Conservation (phyloP, 2,329 filamentous ascomycete species). For the Hypoxylon sp. region DNA sequence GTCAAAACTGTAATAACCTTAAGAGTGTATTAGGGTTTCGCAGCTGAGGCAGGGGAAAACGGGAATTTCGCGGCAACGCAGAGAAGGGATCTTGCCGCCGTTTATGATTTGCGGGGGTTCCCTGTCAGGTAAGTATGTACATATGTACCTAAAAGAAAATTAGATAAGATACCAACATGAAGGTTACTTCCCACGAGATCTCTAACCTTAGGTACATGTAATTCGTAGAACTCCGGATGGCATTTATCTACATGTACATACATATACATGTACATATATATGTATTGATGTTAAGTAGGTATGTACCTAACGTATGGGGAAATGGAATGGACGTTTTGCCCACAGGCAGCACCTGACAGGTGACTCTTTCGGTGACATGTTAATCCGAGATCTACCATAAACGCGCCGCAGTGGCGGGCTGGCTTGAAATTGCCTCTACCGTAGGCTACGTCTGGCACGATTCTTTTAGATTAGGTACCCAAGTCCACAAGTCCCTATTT, state of each 20-base stretch:
- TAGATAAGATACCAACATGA: not conserved
- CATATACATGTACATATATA: not conserved
- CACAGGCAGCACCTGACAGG: not conserved
- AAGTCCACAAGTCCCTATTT: not conserved
- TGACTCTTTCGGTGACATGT: not conserved
- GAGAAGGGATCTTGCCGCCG: not conserved
- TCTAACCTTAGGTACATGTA: not conserved
- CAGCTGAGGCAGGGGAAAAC: conserved; percentile 8
- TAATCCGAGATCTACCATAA: conserved; percentile 6
- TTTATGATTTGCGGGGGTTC: conserved; percentile 18
- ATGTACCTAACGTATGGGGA: not conserved
- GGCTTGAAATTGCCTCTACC: too few relatives aligned
- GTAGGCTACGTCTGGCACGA: too few relatives aligned
- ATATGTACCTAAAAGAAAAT: not conserved
- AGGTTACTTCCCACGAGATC: conserved; percentile 5
- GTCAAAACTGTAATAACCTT: not conserved
- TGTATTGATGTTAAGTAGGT: too few relatives aligned
- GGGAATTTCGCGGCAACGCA: conserved; percentile 2
- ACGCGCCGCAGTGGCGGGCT: too few relatives aligned
- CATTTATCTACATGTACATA: not conserved
- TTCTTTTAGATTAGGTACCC: too few relatives aligned
- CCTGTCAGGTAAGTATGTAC: not conserved
- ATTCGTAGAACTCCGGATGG: conserved; percentile 5
- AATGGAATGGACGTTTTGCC: not conserved
- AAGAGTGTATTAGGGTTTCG: not conserved